Evolutionary conservation across 1,284 basidiomycete genomes (phyloP), one percentile per base, ranked within the genome.

Genomic region (Waitea zeae): DNA sequence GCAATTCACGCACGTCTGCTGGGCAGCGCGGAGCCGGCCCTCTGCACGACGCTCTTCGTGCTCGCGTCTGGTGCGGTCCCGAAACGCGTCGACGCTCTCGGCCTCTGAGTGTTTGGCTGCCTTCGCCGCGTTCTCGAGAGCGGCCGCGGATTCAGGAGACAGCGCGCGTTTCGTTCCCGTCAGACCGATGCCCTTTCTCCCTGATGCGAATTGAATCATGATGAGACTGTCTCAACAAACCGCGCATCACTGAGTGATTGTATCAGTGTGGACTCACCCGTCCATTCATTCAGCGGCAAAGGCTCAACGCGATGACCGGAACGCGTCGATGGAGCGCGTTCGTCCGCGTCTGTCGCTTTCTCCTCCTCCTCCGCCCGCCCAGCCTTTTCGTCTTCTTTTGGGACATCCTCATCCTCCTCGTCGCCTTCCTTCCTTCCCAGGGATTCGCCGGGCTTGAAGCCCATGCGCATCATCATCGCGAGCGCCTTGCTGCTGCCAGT

Each of bases 391-490:
- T n/a, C n/a, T n/a, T n/a, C n/a, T n/a, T n/a, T n/a, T n/a, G n/a
- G n/a, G n/a, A n/a, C n/a, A n/a, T n/a, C n/a, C n/a, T n/a, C n/a
- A n/a, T n/a, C n/a, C n/a, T n/a, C n/a, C n/a, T n/a, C n/a, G n/a
- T n/a, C n/a, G n/a, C n/a, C 48, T 6, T 54, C 49, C 14, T 49
- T 44, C 44, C 52, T 61, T 3, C 83, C 83, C 24, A 87, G 61
- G 2, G 79, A 59, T 50, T 82, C 69, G 11, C 83, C 83, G 2
- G 78, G 71, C 56, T 77, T 76, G 57, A 83, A 86, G 2, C 83
- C 83, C 82, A 86, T 86, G 57, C 79, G 84, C 64, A 81, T 70
- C 82, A 87, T 87, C 61, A 87, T 84, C 7, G 67, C 66, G 37
- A 86, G 58, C 3, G 82, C 81, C 50, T 83, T 87, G 55, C 67